Evolutionary conservation across 1,284 basidiomycete species (phyloP).

Genomic region (Ustilago sp.): DNA sequence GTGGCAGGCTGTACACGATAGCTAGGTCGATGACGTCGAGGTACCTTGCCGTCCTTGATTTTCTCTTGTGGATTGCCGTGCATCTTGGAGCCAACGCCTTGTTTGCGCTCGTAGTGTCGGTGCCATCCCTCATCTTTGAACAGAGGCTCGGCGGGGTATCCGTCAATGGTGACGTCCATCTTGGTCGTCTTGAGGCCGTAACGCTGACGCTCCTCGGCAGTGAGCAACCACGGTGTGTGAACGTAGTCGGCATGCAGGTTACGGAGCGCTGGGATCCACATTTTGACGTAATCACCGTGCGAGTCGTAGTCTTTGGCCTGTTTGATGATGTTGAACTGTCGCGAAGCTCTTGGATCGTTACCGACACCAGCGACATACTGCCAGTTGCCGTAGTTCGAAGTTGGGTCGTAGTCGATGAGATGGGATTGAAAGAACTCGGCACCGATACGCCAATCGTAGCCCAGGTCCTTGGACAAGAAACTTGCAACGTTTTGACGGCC

Average conservation of each 20-base stretch:
- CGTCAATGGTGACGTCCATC: slow-evolving; percentile 60
- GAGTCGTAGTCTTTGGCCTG: slow-evolving; percentile 74
- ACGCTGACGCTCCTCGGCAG: slow-evolving; percentile 50
- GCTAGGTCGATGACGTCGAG: slow-evolving; percentile 49
- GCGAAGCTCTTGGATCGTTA: slow-evolving; percentile 73
- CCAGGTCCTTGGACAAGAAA: slow-evolving; percentile 73
- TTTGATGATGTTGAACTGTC: slow-evolving; percentile 75
- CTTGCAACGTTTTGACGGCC: slow-evolving; percentile 75
- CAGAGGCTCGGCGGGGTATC: slow-evolving; percentile 55
- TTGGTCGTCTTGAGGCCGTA: slow-evolving; percentile 61
- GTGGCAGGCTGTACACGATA: slow-evolving; percentile 32
- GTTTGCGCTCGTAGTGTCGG: slow-evolving; percentile 61
- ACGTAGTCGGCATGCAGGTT: slow-evolving; percentile 68
- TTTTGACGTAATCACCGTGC: slow-evolving; percentile 72
- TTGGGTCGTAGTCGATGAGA: slow-evolving; percentile 64
- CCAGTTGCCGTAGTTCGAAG: slow-evolving; percentile 66
- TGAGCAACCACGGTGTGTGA: slow-evolving; percentile 64
- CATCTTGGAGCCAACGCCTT: slow-evolving; percentile 63
- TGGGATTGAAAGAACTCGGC: slow-evolving; percentile 74
- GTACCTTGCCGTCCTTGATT: slow-evolving; percentile 62
- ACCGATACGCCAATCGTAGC: slow-evolving; percentile 74
- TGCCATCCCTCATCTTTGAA: slow-evolving; percentile 61
- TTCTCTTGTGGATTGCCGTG: slow-evolving; percentile 65
- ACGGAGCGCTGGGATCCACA: slow-evolving; percentile 73
- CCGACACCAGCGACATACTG: slow-evolving; percentile 73